Evolutionary conservation across 768 basidiomycete genomes (phyloP).

Genomic region (Dioszegia hungarica): DNA sequence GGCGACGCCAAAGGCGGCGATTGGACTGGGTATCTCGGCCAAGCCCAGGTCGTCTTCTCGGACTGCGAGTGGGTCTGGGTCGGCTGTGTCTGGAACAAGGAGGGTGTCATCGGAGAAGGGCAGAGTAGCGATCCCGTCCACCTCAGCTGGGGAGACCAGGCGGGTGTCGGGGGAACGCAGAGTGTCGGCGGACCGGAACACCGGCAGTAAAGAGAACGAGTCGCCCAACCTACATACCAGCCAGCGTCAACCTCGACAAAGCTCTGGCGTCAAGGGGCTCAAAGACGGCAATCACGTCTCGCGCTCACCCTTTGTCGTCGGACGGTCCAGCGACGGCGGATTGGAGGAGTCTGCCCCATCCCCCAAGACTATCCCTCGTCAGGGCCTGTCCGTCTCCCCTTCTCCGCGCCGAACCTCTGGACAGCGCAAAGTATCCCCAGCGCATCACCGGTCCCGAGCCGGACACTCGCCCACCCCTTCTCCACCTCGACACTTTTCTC

Average conservation of each 20-base stretch:
- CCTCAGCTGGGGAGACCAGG: conserved; percentile 9
- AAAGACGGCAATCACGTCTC: conserved; percentile 38
- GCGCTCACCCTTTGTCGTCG: conserved; percentile 36
- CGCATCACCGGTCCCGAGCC: background rate
- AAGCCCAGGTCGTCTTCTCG: conserved; percentile 22
- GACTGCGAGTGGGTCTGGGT: conserved; percentile 15
- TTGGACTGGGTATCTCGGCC: conserved; percentile 39
- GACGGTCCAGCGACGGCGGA: conserved; percentile 21
- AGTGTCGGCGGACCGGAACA: conserved; percentile 19
- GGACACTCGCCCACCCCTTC: conserved; percentile 24
- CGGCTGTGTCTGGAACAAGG: conserved; percentile 26
- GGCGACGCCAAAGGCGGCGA: conserved; percentile 30
- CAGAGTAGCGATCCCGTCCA: background rate
- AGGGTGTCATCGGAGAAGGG: conserved; percentile 36
- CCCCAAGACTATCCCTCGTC: conserved; percentile 22
- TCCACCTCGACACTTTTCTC: conserved; percentile 6
- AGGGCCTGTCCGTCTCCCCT: conserved; percentile 29
- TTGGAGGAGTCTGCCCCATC: conserved; percentile 11
- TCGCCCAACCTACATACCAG: conserved; percentile 25
- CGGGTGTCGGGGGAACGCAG: conserved; percentile 12
- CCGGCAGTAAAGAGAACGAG: conserved; percentile 35
- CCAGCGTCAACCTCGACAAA: conserved; percentile 27
- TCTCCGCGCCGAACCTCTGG: conserved; percentile 26
- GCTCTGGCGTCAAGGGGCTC: conserved; percentile 40
- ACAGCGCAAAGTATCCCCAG: conserved; percentile 16